Evolutionary conservation across 2,329 filamentous ascomycete genomes (phyloP), one percentile per base, ranked within the genome.

Genomic region (Pestalotiopsis sp.): DNA sequence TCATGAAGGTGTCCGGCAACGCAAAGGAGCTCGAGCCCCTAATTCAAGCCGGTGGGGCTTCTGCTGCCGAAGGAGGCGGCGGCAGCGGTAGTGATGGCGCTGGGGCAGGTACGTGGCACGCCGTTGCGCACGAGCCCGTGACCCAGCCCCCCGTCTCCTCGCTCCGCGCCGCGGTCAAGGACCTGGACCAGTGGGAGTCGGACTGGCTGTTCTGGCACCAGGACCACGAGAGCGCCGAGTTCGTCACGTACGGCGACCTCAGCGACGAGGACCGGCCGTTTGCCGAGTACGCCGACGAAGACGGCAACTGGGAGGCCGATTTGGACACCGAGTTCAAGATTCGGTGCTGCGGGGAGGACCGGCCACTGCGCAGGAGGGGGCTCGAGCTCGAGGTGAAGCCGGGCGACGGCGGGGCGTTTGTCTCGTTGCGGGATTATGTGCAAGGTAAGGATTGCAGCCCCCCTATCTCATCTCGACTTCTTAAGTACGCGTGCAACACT

Each of bases 281-380:
- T 59, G 56, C 56, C 23, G 56, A 59, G 56, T 27, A 59, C 56
- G 56, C 56, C 56, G 56, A 59, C 56, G 56, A 59, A 59, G 23
- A 59, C 9, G 56, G 56, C 14, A 31, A 59, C 20, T 59, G 56
- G 56, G 56, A 59, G 56, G 56, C 56, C 27, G 56, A 59, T 27
- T 59, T 20, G 23, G 56, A 31, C 20, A 59, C 56, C 56, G 56
- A 59, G 20, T 59, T 59, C 56, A 59, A 59, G 56, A 59, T 59
- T 59, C 56, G 56, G 56, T 59, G 56, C 56, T 59, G 56, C 23
- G 56, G 56, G 56, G 56, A 59, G 56, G 56, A 59, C 56, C 56
- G 56, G 56, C 56, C 56, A 59, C 56, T 59, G 20, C 56, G 56
- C 23, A 59, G 56, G 56, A 59, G 56, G 56, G 56, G 56, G 20